A percentile compares a stretch with the other conserved stretches of the same genome.
Evolutionary conservation across 2,329 filamentous ascomycete genomes (phyloP).

Genomic region (Xylaria multiplex): DNA sequence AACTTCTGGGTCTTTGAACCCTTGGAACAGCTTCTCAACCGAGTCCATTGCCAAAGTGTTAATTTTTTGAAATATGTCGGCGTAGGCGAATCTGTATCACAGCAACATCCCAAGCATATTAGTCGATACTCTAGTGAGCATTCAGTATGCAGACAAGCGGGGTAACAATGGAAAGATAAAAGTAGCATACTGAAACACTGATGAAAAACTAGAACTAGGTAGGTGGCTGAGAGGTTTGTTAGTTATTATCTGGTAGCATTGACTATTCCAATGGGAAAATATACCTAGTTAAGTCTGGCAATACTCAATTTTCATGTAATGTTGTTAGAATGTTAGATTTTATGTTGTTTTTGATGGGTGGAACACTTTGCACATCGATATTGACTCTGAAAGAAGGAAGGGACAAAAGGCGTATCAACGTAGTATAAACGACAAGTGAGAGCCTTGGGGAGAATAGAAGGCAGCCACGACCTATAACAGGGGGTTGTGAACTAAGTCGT

Average conservation of each 20-base stretch:
- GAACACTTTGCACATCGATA: not conserved
- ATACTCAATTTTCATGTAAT: not conserved
- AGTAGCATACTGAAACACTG: not conserved
- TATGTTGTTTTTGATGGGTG: not conserved
- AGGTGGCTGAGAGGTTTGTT: too few species aligned
- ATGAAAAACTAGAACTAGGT: not conserved
- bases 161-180: not conserved
- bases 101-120: too few species aligned
- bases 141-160: not conserved
- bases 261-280: not conserved
- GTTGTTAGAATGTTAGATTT: not conserved
- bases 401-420: too few species aligned
- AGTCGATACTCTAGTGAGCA: not conserved
- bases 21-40: constrained; percentile 27
- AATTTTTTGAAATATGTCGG: not conserved
- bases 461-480: not conserved
- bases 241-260: not conserved
- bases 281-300: not conserved
- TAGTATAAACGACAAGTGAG: too few species aligned
- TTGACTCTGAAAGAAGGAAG: not conserved
- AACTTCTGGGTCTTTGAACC: not conserved
- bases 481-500: not conserved
- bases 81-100: not conserved
- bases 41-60: not conserved
- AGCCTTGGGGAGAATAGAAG: not conserved